Base-by-base conservation (phyloP, 768 basidiomycete genomes). In the Austroboletus eburneus region DNA sequence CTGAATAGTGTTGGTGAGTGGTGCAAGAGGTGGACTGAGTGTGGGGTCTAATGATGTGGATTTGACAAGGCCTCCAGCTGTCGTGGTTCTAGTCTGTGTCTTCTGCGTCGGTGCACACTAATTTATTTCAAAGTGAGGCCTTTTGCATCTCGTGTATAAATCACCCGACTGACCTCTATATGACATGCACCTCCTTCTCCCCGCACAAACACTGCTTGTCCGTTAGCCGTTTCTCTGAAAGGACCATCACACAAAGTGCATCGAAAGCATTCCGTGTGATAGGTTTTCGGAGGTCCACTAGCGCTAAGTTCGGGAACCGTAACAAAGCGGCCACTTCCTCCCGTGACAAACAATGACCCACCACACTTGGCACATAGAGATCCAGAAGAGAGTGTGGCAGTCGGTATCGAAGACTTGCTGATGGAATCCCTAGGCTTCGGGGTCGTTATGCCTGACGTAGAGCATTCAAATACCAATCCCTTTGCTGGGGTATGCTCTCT, bases 241-340 rank as follows among this genome's bases (percentile, higher is more conserved):
- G 72, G 58, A 16, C 76, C 74, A 36, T 78, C 69, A 55, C 89
- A 92, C 18, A 84, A 68, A 18, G 63, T 69, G 57, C 89, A 92
- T 43, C 75, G 79, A 65, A 92, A 91, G 61, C 89, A 92, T 35
- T 80, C 75, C 3, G 77, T 72, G 54, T 92, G 89, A 56, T 86
- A 91, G 18, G 75, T 73, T 61, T 76, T 75, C n/a, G 80, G 74
- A 20, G 69, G 66, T 16, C 70, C 70, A 46, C 55, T 59, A 2
- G 64, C 55, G 29, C 60, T 64, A 42, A 68, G 63, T 46, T 76
- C 78, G 7, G 87, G 85, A 23, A 89, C 77, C 2, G 85, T 85
- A 25, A 90, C 78, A 62, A 82, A 90, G 47, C 76, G 77, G 34
- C 84, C 81, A 6, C 77, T 78, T 45, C 77, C 76, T 22, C 69